These are phyloP conservation scores for Ascodesmis nigricans DNA, from an alignment of 495 filamentous ascomycete genomes.

Conservation along the genomic window DNA sequence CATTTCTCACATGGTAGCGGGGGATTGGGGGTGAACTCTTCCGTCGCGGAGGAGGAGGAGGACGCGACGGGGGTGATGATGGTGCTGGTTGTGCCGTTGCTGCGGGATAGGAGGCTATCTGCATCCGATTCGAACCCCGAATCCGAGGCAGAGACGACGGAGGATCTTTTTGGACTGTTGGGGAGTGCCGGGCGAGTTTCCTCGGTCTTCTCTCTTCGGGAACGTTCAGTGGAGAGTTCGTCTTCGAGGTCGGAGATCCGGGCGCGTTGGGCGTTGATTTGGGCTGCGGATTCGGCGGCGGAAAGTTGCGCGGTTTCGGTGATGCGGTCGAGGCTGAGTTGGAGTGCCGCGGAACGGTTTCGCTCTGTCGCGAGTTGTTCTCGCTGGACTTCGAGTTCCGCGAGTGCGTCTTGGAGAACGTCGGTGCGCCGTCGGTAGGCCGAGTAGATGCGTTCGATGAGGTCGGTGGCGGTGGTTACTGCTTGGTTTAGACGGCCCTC, in stretches of 20 bases:
- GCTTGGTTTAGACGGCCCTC: conserved; percentile 14
- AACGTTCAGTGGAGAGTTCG: conserved; percentile 8
- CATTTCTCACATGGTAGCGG: conserved; percentile 2
- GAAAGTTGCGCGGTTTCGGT: conserved; percentile 8
- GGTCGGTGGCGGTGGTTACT: conserved; percentile 14
- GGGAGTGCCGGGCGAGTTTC: conserved; percentile 2
- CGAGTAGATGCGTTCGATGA: conserved; percentile 19
- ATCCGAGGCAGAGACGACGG: conserved; percentile 10
- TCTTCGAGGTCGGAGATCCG: conserved; percentile 14
- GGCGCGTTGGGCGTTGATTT: conserved; percentile 11
- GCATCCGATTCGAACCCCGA: conserved; percentile 19
- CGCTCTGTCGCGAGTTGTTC: conserved; percentile 13
- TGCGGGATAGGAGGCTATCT: conserved; percentile 15
- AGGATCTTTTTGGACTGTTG: conserved; percentile 7
- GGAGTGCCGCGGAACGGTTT: conserved; percentile 10
- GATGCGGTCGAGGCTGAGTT: conserved; percentile 15
- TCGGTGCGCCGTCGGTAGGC: conserved; percentile 18
- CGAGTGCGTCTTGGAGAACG: conserved; percentile 9
- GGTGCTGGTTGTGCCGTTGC: conserved; percentile 9
- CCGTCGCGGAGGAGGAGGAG: neutral
- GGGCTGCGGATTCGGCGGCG: conserved; percentile 9
- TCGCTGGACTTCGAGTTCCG: conserved; percentile 5
- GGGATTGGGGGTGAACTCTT: neutral
- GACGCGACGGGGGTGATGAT: conserved; percentile 11
- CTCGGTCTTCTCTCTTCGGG: conserved; percentile 9